Conservation (phyloP, 2,329 filamentous ascomycete genomes). For the Capronia epimyces region DNA sequence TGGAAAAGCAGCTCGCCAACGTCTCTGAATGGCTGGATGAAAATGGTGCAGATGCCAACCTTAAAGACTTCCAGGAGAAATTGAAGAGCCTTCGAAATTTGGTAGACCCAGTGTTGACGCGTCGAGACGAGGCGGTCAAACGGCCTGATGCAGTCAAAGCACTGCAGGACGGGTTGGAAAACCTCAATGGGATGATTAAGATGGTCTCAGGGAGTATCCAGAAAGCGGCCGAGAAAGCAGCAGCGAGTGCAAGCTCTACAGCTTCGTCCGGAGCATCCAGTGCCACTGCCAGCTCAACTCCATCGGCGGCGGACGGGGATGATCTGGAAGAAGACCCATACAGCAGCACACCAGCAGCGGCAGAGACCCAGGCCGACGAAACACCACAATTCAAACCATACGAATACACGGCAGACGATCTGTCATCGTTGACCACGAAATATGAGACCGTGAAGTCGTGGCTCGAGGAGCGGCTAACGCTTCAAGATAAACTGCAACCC, state of each 20-base stretch:
- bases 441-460: slow-evolving; percentile 62
- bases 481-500: slow-evolving; percentile 63
- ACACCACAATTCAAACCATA: slow-evolving; percentile 43
- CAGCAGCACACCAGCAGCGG: slow-evolving; percentile 34
- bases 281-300: slow-evolving; percentile 46
- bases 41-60: slow-evolving; percentile 70
- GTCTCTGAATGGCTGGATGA: slow-evolving; percentile 87
- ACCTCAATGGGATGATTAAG: slow-evolving; percentile 64
- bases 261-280: slow-evolving; percentile 42
- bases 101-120: slow-evolving; percentile 68
- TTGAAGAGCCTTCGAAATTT: slow-evolving; percentile 72
- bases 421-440: slow-evolving; percentile 58
- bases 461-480: slow-evolving; percentile 65
- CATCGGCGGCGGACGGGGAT: slow-evolving; percentile 48
- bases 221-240: slow-evolving; percentile 58
- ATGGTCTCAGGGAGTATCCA: slow-evolving; percentile 68
- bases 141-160: slow-evolving; percentile 64
- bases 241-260: slow-evolving; percentile 50
- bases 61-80: slow-evolving; percentile 68
- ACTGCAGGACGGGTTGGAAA: slow-evolving; percentile 65
- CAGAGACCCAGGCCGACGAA: slow-evolving; percentile 33
- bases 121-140: slow-evolving; percentile 65
- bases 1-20: slow-evolving; percentile 63
- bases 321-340: slow-evolving; percentile 68
- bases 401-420: slow-evolving; percentile 66